phyloP scores from a whole-genome alignment of 2,329 filamentous ascomycete species.

The Mariannaea elegans region DNA sequence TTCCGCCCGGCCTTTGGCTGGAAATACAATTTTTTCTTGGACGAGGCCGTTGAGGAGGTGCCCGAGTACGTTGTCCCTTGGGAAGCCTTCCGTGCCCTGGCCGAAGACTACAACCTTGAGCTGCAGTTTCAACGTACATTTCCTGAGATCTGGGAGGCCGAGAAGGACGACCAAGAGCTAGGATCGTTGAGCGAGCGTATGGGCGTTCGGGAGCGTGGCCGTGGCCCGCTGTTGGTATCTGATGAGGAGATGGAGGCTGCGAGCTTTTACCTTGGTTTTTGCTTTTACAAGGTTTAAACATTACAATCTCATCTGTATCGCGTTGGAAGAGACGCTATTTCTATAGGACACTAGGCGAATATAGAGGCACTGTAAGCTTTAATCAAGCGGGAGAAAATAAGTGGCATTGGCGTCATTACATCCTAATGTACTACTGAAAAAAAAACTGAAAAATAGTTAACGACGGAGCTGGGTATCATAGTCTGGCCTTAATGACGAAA shows the following conservation, averaged over 20 bases:
- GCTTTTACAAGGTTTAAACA: conserved; percentile 89
- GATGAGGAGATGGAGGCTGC: conserved; percentile 93
- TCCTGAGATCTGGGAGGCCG: conserved; percentile 87
- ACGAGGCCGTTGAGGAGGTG: conserved; percentile 94
- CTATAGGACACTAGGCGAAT: neutral
- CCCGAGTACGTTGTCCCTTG: conserved; percentile 98
- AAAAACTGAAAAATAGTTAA: conserved; percentile 15
- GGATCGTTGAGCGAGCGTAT: conserved; percentile 93
- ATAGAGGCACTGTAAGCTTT: neutral
- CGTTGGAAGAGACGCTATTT: neutral
- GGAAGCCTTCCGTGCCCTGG: conserved; percentile 95
- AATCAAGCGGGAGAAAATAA: conserved; percentile 1
- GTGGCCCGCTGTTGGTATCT: conserved; percentile 74
- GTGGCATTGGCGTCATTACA: conserved; percentile 32
- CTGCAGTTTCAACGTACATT: conserved; percentile 94
- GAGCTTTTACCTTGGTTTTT: conserved; percentile 92
- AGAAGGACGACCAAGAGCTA: conserved; percentile 84
- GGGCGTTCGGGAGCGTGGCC: conserved; percentile 81
- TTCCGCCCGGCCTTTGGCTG: conserved; percentile 96
- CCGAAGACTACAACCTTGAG: conserved; percentile 96
- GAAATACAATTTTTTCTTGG: conserved; percentile 97
- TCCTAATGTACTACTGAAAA: conserved; percentile 20
- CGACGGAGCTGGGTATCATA: conserved; percentile 46
- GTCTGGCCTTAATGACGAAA: conserved; percentile 31
- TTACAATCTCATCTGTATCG: too few relatives aligned